These are phyloP conservation scores for Crataegus laevigata DNA, from an alignment of 306 rosid species.

Conservation along the genomic window DNA sequence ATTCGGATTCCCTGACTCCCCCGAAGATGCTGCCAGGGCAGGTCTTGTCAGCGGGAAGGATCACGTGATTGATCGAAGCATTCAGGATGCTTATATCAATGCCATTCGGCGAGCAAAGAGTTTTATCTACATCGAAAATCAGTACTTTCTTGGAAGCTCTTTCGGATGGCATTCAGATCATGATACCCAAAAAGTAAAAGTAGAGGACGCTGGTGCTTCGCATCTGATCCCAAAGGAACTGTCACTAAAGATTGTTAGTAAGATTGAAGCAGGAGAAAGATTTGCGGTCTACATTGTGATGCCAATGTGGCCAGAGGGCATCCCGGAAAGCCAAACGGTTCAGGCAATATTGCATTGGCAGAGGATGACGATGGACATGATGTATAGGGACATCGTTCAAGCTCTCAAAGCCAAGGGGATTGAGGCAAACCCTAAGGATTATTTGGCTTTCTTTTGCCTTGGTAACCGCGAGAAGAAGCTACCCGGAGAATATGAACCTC, in stretches of 20 bases:
- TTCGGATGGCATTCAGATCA: conserved; percentile 31
- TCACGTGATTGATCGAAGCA: conserved; percentile 32
- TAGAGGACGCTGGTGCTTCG: conserved; percentile 29
- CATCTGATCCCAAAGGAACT: conserved; percentile 45
- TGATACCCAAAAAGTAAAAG: conserved; percentile 4
- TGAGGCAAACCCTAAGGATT: conserved; percentile 37
- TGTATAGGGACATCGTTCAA: conserved; percentile 38
- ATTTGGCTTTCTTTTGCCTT: conserved; percentile 49
- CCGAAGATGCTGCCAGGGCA: conserved; percentile 18
- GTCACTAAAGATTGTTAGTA: conserved; percentile 47
- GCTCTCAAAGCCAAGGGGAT: conserved; percentile 34
- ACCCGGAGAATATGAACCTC: conserved; percentile 28
- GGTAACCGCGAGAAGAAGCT: conserved; percentile 35
- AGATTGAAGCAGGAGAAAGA: conserved; percentile 46
- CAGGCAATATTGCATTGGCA: conserved; percentile 46
- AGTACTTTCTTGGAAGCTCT: conserved; percentile 47
- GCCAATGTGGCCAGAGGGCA: conserved; percentile 59
- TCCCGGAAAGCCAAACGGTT: conserved; percentile 36
- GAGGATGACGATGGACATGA: conserved; percentile 48
- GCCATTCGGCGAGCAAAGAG: conserved; percentile 42
- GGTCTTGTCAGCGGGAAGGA: conserved; percentile 26
- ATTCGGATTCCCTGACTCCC: conserved; percentile 19
- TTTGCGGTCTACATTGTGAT: conserved; percentile 38
- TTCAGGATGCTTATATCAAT: conserved; percentile 40
- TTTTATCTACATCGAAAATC: conserved; percentile 44